Evolutionary conservation across 2,329 filamentous ascomycete genomes (phyloP), one percentile per base, ranked within the genome.

Genomic region (Byssothecium circinans): DNA sequence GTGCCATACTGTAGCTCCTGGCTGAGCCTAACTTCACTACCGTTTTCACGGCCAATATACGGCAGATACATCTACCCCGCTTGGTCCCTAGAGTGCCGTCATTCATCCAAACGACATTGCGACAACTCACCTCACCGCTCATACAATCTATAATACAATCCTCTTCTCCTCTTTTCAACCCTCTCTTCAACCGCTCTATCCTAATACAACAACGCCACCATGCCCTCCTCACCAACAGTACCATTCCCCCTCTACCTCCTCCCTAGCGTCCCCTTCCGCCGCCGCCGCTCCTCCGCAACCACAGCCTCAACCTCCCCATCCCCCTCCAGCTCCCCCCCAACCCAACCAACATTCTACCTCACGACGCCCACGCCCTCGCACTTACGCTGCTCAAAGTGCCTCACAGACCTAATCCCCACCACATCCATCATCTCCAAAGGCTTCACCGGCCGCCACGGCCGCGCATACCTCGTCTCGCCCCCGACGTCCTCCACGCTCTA

Each of bases 361-460:
- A 39, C 52, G 14, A 30, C 50, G n/a, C 42, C 52, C 11, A 54
- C 80, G 58, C 68, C 72, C 40, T 82, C 82, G 2, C 78, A 80
- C 63, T 75, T 86, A 19, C 78, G 77, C 57, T 86, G 83, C 67
- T 74, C 77, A 22, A 77, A 78, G 55, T 86, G 83, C 62, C 77
- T 81, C 33, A 72, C 79, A 10, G 80, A 85, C 59, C 74, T 86
- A 38, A 81, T 81, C 53, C 74, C 81, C 44, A 78, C 79, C 14
- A 76, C 76, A 5, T 81, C 83, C 52, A 84, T 85, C 47, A 81
- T 85, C 59, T 79, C 74, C 70, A 85, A 85, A 70, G 82, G 82
- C 44, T 86, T 86, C 68, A 85, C 81, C 19, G 83, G 83, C 52
- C 79, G 82, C 15, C 80, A 85, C 63, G 83, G 83, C 5, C 80